A percentile compares a stretch with the other conserved stretches of the same genome.
Conservation (phyloP, 306 rosid genomes). For the Psophocarpus tetragonolobus region DNA sequence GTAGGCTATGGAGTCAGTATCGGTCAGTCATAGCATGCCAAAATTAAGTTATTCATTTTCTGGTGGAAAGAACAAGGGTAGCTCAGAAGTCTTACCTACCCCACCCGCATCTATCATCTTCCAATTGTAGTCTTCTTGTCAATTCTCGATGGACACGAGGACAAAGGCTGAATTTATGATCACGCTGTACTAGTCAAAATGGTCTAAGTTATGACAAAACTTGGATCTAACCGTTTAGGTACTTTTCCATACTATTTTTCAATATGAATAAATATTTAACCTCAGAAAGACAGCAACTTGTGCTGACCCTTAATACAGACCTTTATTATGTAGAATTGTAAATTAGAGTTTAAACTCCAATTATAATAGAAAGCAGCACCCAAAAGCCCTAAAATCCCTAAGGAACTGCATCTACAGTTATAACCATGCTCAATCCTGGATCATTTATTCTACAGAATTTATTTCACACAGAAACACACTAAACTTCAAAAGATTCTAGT, state of each 20-base stretch:
- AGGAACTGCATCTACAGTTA: neutral
- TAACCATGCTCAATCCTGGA: conserved; percentile 1
- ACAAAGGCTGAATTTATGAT: neutral
- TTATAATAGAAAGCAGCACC: neutral
- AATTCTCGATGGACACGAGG: too few relatives aligned
- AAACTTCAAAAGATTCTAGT: neutral
- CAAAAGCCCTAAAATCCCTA: neutral
- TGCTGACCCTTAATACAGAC: neutral
- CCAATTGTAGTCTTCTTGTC: too few relatives aligned
- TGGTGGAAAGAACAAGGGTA: too few relatives aligned
- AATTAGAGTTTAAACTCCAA: neutral
- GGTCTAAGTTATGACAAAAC: neutral
- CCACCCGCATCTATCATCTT: too few relatives aligned
- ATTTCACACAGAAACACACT: neutral
- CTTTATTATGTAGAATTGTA: neutral
- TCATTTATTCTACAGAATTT: neutral
- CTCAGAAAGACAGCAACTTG: neutral
- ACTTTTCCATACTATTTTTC: neutral
- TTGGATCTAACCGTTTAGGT: neutral
- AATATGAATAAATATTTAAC: neutral
- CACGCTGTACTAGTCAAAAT: neutral
- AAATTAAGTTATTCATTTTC: too few relatives aligned
- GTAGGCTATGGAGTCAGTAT: too few relatives aligned
- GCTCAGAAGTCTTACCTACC: too few relatives aligned
- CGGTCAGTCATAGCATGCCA: too few relatives aligned